A percentile compares a stretch with the other conserved stretches of the same genome.
Evolutionary conservation across 768 basidiomycete genomes (phyloP).

Genomic region (Boletus huronensis): DNA sequence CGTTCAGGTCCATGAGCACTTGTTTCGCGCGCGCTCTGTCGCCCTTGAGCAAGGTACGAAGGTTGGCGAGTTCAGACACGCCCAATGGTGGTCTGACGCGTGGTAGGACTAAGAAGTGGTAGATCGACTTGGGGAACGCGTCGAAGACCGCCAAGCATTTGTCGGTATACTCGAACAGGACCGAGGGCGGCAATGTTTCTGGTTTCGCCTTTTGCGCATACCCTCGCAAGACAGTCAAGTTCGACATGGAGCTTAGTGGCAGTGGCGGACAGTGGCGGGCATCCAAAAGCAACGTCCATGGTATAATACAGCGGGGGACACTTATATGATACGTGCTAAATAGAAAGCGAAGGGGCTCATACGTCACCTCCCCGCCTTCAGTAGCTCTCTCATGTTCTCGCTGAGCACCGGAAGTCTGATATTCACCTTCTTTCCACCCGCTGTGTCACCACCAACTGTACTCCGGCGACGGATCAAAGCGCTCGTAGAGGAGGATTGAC

Average conservation of each 20-base stretch:
- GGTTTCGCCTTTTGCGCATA: constrained; percentile 56
- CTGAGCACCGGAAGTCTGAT: constrained; percentile 50
- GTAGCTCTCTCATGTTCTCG: constrained; percentile 57
- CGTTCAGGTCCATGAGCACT: constrained; percentile 49
- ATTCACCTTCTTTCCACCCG: constrained; percentile 23
- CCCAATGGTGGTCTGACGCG: constrained; percentile 35
- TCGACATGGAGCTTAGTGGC: constrained; percentile 26
- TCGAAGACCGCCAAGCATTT: constrained; percentile 68
- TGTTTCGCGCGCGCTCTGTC: constrained; percentile 53
- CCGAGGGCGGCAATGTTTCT: constrained; percentile 50
- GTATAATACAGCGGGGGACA: constrained; percentile 18
- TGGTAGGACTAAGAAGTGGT: constrained; percentile 88
- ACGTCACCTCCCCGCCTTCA: constrained; percentile 44
- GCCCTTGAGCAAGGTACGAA: constrained; percentile 53
- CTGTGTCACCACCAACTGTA: constrained; percentile 1
- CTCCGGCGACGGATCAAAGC: constrained; percentile 36
- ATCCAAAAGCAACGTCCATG: not conserved
- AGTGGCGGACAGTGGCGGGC: not conserved
- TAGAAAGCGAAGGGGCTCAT: not conserved
- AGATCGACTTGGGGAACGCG: constrained; percentile 76
- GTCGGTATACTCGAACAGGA: constrained; percentile 55
- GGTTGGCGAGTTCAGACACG: constrained; percentile 44
- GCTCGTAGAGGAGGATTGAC: constrained; percentile 14
- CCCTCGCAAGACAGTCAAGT: constrained; percentile 52
- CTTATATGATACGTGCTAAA: constrained; percentile 2